A percentile compares a stretch with the other conserved stretches of the same genome.
Evolutionary conservation across 306 rosid species (phyloP).

Genomic region (Dryas alaskensis): DNA sequence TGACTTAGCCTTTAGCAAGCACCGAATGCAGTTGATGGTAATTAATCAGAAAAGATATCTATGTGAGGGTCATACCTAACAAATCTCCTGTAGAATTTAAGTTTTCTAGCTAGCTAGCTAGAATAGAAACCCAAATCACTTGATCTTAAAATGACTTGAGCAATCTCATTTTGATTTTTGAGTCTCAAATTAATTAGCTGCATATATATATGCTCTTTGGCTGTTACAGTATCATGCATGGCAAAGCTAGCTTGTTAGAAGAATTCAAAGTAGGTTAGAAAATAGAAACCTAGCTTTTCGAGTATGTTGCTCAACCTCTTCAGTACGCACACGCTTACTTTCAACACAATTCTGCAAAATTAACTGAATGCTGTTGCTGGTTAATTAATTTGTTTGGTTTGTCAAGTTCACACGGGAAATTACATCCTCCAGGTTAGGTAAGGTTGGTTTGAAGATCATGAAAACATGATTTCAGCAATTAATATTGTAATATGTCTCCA

Average conservation of each 20-base stretch:
- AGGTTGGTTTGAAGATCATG: slow-evolving; percentile 21
- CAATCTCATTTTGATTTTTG: background rate
- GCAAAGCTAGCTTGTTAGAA: background rate
- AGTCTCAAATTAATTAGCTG: background rate
- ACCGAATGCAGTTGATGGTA: too few species aligned
- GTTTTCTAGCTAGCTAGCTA: too few species aligned
- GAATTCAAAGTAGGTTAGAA: slow-evolving; percentile 20
- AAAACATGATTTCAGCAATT: background rate
- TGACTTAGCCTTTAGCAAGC: too few species aligned
- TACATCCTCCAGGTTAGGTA: slow-evolving; percentile 14
- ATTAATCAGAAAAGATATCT: too few species aligned
- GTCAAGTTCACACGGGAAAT: background rate
- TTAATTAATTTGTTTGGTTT: background rate
- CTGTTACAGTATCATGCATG: background rate
- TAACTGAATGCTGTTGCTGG: background rate
- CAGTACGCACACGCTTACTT: too few species aligned
- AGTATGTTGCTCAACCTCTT: too few species aligned
- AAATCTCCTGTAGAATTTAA: too few species aligned
- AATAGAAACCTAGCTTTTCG: background rate
- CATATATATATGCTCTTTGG: background rate
- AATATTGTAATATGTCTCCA: too few species aligned
- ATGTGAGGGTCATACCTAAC: too few species aligned
- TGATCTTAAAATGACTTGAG: background rate
- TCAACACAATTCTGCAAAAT: too few species aligned
- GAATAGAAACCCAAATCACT: too few species aligned